phyloP scores from a whole-genome alignment of 2,329 filamentous ascomycete genomes.

The Trichoderma koningiopsis region DNA sequence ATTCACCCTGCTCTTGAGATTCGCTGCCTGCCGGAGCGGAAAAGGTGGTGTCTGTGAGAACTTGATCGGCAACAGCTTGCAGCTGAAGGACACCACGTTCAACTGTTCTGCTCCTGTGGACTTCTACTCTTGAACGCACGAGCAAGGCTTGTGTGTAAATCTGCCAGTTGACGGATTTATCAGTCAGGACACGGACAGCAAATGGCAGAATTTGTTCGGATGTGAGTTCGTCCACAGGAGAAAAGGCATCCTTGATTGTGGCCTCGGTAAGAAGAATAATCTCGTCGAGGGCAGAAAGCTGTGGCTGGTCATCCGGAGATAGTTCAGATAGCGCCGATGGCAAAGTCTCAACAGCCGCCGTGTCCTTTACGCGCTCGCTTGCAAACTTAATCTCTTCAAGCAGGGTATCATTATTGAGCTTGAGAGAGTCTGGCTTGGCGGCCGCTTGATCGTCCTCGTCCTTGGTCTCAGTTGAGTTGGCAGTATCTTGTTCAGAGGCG shows the following conservation, averaged over 20 bases:
- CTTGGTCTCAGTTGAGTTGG: slow-evolving; percentile 24
- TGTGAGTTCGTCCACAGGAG: slow-evolving; percentile 80
- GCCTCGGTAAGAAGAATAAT: slow-evolving; percentile 86
- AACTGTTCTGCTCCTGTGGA: slow-evolving; percentile 81
- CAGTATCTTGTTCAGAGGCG: slow-evolving; percentile 42
- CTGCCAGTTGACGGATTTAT: slow-evolving; percentile 95
- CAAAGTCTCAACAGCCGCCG: slow-evolving; percentile 47
- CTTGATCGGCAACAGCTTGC: slow-evolving; percentile 92
- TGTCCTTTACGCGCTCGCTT: slow-evolving; percentile 48
- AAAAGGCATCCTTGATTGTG: slow-evolving; percentile 84
- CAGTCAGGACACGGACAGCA: slow-evolving; percentile 81
- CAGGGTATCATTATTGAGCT: slow-evolving; percentile 89
- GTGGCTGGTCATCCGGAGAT: slow-evolving; percentile 78
- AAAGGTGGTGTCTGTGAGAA: slow-evolving; percentile 77
- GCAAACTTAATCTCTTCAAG: slow-evolving; percentile 84
- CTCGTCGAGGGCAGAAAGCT: slow-evolving; percentile 80
- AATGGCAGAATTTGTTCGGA: slow-evolving; percentile 94
- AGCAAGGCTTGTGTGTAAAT: slow-evolving; percentile 93
- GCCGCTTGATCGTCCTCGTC: slow-evolving; percentile 32
- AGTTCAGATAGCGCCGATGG: slow-evolving; percentile 64
- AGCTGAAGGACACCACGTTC: slow-evolving; percentile 90
- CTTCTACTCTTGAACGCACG: slow-evolving; percentile 85
- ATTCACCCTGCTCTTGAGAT: slow-evolving; percentile 32
- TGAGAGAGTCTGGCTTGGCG: slow-evolving; percentile 65
- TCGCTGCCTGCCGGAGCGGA: slow-evolving; percentile 36